phyloP scores from a whole-genome alignment of 441 rosid species.

The Lepidium campestre region DNA sequence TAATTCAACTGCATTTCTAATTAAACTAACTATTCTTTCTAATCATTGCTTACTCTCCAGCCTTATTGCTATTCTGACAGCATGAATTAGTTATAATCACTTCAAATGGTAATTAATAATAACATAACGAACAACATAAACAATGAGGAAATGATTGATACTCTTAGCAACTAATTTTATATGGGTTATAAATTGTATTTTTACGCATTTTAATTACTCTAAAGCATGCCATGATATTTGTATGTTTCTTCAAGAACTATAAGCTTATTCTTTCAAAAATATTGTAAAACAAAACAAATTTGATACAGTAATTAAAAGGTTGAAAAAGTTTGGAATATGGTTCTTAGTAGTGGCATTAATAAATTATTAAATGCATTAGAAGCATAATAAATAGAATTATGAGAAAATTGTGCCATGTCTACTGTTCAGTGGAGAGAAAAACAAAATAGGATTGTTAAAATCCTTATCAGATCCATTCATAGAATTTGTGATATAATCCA shows the following conservation, averaged over 20 bases:
- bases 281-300: background rate
- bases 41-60: slow-evolving; percentile 17
- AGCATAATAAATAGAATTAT: background rate
- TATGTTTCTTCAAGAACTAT: background rate
- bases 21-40: background rate
- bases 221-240: background rate
- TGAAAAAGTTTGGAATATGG: background rate
- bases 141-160: slow-evolving; percentile 4
- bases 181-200: background rate
- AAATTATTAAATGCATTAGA: background rate
- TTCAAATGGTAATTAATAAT: slow-evolving; percentile 9
- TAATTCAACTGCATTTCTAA: slow-evolving; percentile 3
- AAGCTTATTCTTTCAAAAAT: background rate
- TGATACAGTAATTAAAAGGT: background rate
- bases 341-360: background rate
- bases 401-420: background rate
- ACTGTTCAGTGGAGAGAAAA: background rate
- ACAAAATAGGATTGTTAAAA: background rate
- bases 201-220: background rate
- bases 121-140: slow-evolving; percentile 15
- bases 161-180: background rate
- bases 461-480: background rate
- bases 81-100: slow-evolving; percentile 13
- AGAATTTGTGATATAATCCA: background rate
- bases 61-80: slow-evolving; percentile 14